Evolutionary conservation across 1,139 yeast species (phyloP), one percentile per base, ranked within the genome.

Genomic region (Sugiyamaella paludigena): DNA sequence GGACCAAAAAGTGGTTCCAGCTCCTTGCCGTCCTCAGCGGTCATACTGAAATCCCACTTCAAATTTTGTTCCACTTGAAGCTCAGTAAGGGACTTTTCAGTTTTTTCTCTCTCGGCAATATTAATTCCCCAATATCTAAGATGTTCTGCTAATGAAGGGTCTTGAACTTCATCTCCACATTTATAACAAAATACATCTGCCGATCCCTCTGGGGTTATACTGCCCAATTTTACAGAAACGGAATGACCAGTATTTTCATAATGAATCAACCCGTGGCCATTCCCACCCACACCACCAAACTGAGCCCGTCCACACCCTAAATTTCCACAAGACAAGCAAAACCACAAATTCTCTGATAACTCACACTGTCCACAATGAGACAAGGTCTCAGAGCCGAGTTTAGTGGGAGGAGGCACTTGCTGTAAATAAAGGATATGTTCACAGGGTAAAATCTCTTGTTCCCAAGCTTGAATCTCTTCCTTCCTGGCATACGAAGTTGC

Each of bases 261-360:
- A 69, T 94, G 99, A 0, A 68, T 67, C 57, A 92, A 71, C 0
- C 96, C 98, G 66, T 92, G 98, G 0, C 96, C 84, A 61, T 91
- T 82, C 4, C 99, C 99, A 26, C 87, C 82, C 29, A 88, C 80
- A n/a, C 88, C 83, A 30, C 98, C 98, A 62, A 86, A 87, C 66
- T 92, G 98, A 33, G 83, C 83, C 57, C 99, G 76, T 16, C 98
- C 97, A 70, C 99, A 92, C 1, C 97, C 97, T 9, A 89, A 64
- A 39, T 78, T 74, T 1, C 98, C 98, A 74, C 98, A 92, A 38
- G 79, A 79, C 36, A 92, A 71, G 71, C 99, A 92, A 19, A 92
- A 76, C 99, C 99, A 92, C 43, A 92, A 71, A 63, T 92, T 92
- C 57, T 83, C 86, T 32, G 70, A 68, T 54, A 91, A 71, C 0